These are phyloP conservation scores for Hypoxylon sp. DNA, from an alignment of 2,329 filamentous ascomycete species.

Conservation along the genomic window DNA sequence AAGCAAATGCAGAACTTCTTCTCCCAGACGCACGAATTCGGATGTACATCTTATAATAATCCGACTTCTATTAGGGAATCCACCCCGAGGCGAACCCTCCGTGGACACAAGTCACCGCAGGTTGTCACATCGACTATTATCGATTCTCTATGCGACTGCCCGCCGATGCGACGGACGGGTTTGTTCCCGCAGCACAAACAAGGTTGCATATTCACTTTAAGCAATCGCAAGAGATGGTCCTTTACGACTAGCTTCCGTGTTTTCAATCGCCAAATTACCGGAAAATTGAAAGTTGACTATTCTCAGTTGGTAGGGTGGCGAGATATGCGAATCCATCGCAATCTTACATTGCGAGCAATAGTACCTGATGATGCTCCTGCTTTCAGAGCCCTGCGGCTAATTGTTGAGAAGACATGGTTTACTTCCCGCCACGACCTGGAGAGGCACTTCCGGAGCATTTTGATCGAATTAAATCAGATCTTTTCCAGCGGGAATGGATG, in stretches of 20 bases:
- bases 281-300: conserved; percentile 11
- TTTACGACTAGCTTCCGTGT: conserved; percentile 1
- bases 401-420: too few relatives aligned
- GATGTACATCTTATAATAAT: too few relatives aligned
- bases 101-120: background rate
- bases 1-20: background rate
- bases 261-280: conserved; percentile 8
- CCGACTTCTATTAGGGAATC: too few relatives aligned
- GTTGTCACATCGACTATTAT: conserved; percentile 3
- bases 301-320: conserved; percentile 13
- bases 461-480: conserved; percentile 7
- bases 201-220: conserved; percentile 18
- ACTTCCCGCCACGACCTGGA: background rate
- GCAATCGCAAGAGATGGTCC: conserved; percentile 5
- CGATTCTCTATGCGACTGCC: conserved; percentile 20
- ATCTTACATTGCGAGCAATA: conserved; percentile 16
- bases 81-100: background rate
- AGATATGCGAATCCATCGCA: conserved; percentile 21
- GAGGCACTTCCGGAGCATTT: background rate
- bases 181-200: conserved; percentile 7
- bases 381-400: too few relatives aligned
- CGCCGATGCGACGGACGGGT: background rate
- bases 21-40: too few relatives aligned
- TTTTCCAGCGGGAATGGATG: conserved; percentile 20
- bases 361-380: conserved; percentile 14